A percentile compares a stretch with the other conserved stretches of the same genome.
These are phyloP conservation scores for Barnettozyma hawaiiensis DNA, from an alignment of 1,139 yeast species.

Conservation along the genomic window DNA sequence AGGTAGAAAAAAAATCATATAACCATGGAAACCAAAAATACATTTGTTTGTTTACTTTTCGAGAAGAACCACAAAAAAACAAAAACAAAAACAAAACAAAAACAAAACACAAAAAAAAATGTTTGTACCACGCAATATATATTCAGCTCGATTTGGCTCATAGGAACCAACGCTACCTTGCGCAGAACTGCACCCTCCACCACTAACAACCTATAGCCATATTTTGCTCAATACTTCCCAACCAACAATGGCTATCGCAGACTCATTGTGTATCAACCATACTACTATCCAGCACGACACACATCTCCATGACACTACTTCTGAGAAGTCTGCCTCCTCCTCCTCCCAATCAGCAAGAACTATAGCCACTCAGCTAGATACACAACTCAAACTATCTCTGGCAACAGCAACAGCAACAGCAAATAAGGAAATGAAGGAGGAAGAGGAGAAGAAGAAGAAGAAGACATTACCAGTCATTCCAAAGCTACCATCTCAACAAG, in stretches of 20 bases:
- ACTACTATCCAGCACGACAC: conserved; percentile 1
- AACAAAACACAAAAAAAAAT: background rate
- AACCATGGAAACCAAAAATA: too few relatives aligned
- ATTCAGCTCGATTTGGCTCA: background rate
- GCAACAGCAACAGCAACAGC: too few relatives aligned
- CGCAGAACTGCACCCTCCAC: background rate
- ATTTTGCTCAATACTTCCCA: background rate
- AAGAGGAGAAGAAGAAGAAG: background rate
- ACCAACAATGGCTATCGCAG: conserved; percentile 6
- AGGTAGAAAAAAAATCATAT: too few relatives aligned
- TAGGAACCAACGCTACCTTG: background rate
- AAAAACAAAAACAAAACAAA: background rate
- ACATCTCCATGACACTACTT: background rate
- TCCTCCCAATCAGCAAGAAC: background rate
- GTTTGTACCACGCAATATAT: background rate
- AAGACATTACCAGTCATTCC: background rate
- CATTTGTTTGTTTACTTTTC: too few relatives aligned
- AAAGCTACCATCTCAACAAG: background rate
- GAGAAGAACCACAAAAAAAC: background rate
- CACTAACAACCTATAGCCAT: background rate
- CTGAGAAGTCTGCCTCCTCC: background rate
- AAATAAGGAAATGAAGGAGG: too few relatives aligned
- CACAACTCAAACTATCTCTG: conserved; percentile 2
- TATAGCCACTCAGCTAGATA: conserved; percentile 1
- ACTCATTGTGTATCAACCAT: conserved; percentile 9